Percentiles rank a stretch among this genome's conserved stretches.
phyloP scores from a whole-genome alignment of 495 filamentous ascomycete species.

The Xylaria curta region DNA sequence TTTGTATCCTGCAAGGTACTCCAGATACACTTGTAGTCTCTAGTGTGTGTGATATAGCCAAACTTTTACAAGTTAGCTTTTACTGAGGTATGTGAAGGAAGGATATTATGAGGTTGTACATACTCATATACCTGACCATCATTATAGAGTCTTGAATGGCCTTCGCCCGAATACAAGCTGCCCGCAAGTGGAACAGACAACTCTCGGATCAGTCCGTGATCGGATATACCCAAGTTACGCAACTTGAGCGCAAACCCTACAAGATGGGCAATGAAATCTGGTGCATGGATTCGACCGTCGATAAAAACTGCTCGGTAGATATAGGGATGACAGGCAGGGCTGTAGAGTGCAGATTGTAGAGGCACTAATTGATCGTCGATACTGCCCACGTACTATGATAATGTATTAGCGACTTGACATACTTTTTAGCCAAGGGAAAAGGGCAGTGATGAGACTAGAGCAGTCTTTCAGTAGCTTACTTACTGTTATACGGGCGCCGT shows the following conservation, averaged over 20 bases:
- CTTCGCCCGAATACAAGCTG: slow-evolving; percentile 88
- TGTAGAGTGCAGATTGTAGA: slow-evolving; percentile 79
- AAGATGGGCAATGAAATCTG: slow-evolving; percentile 90
- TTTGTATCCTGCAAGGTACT: slow-evolving; percentile 54
- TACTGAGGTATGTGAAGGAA: background rate
- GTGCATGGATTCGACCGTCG: slow-evolving; percentile 88
- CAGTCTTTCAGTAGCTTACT: slow-evolving; percentile 26
- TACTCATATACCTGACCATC: slow-evolving; percentile 88
- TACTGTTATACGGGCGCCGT: slow-evolving; percentile 77
- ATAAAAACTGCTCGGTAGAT: slow-evolving; percentile 94
- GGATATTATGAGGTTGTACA: slow-evolving; percentile 31
- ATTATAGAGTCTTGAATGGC: slow-evolving; percentile 92
- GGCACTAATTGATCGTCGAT: slow-evolving; percentile 97
- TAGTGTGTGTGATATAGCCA: slow-evolving; percentile 83
- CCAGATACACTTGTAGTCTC: slow-evolving; percentile 74
- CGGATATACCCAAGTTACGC: slow-evolving; percentile 87
- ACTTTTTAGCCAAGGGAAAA: slow-evolving; percentile 5
- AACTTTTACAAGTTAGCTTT: slow-evolving; percentile 51
- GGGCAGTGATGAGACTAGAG: background rate
- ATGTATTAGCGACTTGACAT: background rate
- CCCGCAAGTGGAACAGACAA: slow-evolving; percentile 87
- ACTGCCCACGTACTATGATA: slow-evolving; percentile 67
- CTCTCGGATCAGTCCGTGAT: slow-evolving; percentile 93
- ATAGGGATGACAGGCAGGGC: slow-evolving; percentile 83
- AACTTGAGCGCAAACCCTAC: slow-evolving; percentile 93